These are phyloP conservation scores for Phaeotremella skinneri DNA, from an alignment of 768 basidiomycete genomes.

Conservation along the genomic window DNA sequence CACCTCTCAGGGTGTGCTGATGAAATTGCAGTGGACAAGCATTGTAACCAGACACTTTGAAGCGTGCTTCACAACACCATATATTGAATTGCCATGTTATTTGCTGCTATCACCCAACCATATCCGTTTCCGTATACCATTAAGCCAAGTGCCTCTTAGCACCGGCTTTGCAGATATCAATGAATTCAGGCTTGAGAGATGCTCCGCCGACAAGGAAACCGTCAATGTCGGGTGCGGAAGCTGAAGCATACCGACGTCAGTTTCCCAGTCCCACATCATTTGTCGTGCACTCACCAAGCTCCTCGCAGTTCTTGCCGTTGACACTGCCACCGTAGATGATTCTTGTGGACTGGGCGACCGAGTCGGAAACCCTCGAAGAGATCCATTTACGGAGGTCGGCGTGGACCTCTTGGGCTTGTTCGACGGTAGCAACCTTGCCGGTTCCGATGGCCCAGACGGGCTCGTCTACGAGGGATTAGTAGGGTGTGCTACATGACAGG, in stretches of 20 bases:
- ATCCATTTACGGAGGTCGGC: slow-evolving; percentile 76
- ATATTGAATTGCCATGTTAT: no score
- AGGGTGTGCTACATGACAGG: slow-evolving; percentile 56
- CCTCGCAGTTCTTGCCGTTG: slow-evolving; percentile 78
- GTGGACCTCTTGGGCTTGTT: slow-evolving; percentile 89
- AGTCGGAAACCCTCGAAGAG: slow-evolving; percentile 61
- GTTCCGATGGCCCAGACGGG: slow-evolving; percentile 95
- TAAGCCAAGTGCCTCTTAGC: not conserved
- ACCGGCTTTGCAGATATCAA: slow-evolving; percentile 72
- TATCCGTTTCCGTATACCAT: not conserved
- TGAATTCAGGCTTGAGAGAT: slow-evolving; percentile 95
- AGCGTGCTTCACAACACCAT: no score
- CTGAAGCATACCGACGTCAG: slow-evolving; percentile 53
- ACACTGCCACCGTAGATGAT: slow-evolving; percentile 98
- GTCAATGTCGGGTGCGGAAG: slow-evolving; percentile 76
- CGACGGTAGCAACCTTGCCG: slow-evolving; percentile 84
- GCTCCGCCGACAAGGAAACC: slow-evolving; percentile 98
- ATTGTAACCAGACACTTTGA: no score
- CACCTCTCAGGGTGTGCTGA: no score
- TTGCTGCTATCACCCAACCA: not conserved
- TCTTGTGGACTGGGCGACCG: slow-evolving; percentile 69
- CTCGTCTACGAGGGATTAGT: slow-evolving; percentile 27
- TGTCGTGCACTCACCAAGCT: slow-evolving; percentile 71
- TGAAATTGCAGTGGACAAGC: no score
- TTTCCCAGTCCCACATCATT: not conserved